phyloP scores from a whole-genome alignment of 169 alveolate species.

The Babesia bovis region DNA sequence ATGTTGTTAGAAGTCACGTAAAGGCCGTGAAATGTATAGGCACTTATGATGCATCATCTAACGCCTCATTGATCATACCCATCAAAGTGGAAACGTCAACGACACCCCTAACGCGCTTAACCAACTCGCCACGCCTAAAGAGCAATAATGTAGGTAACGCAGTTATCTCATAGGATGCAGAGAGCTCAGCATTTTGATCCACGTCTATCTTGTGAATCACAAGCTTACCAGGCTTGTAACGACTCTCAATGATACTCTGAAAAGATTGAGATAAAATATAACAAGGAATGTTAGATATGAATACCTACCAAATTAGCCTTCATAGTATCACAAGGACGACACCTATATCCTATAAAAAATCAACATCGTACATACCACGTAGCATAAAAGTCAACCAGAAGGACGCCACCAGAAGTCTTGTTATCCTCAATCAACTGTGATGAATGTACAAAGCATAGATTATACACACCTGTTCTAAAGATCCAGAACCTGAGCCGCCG shows the following conservation, averaged over 20 bases:
- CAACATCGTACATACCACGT: constrained; percentile 26
- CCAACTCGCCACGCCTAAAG: constrained; percentile 20
- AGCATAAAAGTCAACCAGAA: constrained; percentile 64
- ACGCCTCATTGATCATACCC: constrained; percentile 32
- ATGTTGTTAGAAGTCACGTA: background rate
- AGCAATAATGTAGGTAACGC: constrained; percentile 55
- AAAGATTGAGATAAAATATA: background rate
- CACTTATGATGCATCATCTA: constrained; percentile 13
- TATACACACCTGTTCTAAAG: constrained; percentile 23
- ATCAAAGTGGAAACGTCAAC: constrained; percentile 18
- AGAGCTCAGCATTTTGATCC: constrained; percentile 30
- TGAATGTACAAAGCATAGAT: background rate
- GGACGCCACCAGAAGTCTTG: constrained; percentile 50
- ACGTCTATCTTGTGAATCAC: constrained; percentile 41
- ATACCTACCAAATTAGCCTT: constrained; percentile 18
- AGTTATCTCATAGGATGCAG: constrained; percentile 14
- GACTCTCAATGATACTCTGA: constrained; percentile 17
- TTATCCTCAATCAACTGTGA: constrained; percentile 54
- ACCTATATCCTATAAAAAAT: constrained; percentile 13
- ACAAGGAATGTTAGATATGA: constrained; percentile 10
- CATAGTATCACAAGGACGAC: constrained; percentile 56
- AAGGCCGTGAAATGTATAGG: background rate
- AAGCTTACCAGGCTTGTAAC: constrained; percentile 29
- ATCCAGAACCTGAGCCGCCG: background rate
- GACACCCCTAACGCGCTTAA: constrained; percentile 39